These are phyloP conservation scores for Erodium moschatum DNA, from an alignment of 441 rosid species.

Conservation along the genomic window DNA sequence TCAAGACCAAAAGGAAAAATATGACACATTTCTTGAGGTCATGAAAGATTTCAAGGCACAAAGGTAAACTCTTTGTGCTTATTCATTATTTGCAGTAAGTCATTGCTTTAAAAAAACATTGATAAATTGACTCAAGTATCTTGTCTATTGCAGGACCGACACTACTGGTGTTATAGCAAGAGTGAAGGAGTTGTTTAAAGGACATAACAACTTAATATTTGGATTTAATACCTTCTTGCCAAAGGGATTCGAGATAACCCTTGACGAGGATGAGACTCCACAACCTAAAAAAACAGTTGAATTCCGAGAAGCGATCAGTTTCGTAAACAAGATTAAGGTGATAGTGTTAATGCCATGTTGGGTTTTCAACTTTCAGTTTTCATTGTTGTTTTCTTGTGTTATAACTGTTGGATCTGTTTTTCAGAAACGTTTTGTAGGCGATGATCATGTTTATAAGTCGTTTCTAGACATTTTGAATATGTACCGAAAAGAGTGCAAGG, in stretches of 20 bases:
- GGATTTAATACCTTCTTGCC: constrained; percentile 97
- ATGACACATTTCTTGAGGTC: constrained; percentile 91
- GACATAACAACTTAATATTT: constrained; percentile 74
- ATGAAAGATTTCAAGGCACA: constrained; percentile 97
- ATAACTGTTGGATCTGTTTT: constrained; percentile 21
- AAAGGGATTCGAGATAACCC: constrained; percentile 85
- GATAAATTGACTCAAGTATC: constrained; percentile 18
- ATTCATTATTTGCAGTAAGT: constrained; percentile 1
- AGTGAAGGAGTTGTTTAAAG: constrained; percentile 88
- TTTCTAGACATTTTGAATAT: constrained; percentile 87
- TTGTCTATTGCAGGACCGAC: constrained; percentile 52
- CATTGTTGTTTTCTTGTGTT: constrained; percentile 11
- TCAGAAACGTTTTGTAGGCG: constrained; percentile 91
- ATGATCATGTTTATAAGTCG: constrained; percentile 78
- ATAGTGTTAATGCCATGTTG: constrained; percentile 9
- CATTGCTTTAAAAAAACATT: constrained; percentile 11
- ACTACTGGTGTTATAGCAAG: constrained; percentile 85
- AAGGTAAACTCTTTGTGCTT: constrained; percentile 40
- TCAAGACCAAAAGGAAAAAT: constrained; percentile 77
- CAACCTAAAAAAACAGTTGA: constrained; percentile 83
- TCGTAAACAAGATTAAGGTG: constrained; percentile 98
- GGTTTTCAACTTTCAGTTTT: constrained; percentile 8
- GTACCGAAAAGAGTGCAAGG: constrained; percentile 90
- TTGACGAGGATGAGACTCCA: constrained; percentile 72
- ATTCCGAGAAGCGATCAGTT: constrained; percentile 90